A percentile compares a stretch with the other conserved stretches of the same genome.
Conservation (phyloP, 2,329 filamentous ascomycete genomes). For the Madurella mycetomatis region DNA sequence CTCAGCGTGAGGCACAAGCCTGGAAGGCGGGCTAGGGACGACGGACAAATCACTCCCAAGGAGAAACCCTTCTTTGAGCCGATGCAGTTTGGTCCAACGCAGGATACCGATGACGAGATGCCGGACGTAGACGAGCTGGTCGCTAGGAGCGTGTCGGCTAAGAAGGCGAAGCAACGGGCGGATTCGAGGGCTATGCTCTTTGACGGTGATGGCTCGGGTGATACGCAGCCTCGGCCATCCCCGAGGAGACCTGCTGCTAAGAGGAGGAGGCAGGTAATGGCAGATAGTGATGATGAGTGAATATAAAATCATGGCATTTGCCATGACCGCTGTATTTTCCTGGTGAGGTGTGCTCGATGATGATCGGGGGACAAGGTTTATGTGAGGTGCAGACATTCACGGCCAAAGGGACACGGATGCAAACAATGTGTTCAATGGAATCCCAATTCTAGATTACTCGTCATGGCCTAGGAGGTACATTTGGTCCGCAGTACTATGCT, state of each 20-base stretch:
- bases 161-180: conserved; percentile 5
- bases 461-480: no score
- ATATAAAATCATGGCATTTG: neutral
- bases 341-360: no score
- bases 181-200: neutral
- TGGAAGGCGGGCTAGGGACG: neutral
- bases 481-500: no score
- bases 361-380: no score
- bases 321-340: neutral
- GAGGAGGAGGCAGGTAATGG: conserved; percentile 10
- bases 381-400: no score
- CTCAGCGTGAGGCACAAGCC: neutral
- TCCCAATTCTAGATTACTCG: no score
- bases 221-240: conserved; percentile 5
- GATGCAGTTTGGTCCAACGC: conserved; percentile 36
- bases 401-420: no score
- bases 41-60: conserved; percentile 15
- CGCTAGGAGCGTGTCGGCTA: conserved; percentile 9
- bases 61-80: conserved; percentile 37
- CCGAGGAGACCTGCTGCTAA: conserved; percentile 10
- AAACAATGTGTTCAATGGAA: no score
- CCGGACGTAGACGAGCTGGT: conserved; percentile 19
- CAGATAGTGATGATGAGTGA: conserved; percentile 13
- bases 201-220: conserved; percentile 14
- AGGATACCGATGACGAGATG: conserved; percentile 34